Base-by-base conservation (phyloP, 768 basidiomycete species). In the Terana coerulea region DNA sequence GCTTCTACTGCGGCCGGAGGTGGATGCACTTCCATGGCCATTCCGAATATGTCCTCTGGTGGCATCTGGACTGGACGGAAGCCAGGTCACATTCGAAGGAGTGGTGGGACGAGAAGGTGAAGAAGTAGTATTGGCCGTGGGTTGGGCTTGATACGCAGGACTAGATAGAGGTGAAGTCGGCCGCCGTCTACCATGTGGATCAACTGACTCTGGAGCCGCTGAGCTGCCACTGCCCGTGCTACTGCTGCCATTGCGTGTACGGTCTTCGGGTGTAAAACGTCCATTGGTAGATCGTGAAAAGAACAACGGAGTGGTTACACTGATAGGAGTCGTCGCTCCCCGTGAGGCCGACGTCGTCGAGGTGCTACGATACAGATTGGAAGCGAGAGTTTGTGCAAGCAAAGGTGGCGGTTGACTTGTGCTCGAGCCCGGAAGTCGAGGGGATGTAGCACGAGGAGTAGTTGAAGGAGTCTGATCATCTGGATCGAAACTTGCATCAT, bases 21-120 rank as follows among this genome's bases (percentile, higher is more conserved):
- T 43, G 4, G 56, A 54, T 12, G 74, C 69, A 75, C 79, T 72
- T 51, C 67, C 80, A 58, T 85, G 84, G 21, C 64, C 67, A 29
- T 57, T 59, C 24, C 45, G 45, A 14, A 46, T 31, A n/a, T 46
- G 45, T 2, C 45, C 45, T 21, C 49, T 11, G 30, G 57, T 56
- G 22, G 55, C 68, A 63, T 69, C 64, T 6, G 67, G 61, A 42
- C 63, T 67, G 26, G 61, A 40, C 15, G 72, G 68, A 21, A 75
- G 80, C 88, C 88, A 90, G n/a, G 80, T 78, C 47, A 88, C 76
- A 63, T 86, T 88, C 1, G 89, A 90, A 30, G 88, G 88, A 24
- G 88, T 87, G 39, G 63, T 61, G 26, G 77, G 72, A 34, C 75
- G 69, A 50, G 76, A 72, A 48, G 81, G 75, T 2, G 59, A 48